Conservation (phyloP, 805 yeast genomes). For the Kodamaea jinghongensis region DNA sequence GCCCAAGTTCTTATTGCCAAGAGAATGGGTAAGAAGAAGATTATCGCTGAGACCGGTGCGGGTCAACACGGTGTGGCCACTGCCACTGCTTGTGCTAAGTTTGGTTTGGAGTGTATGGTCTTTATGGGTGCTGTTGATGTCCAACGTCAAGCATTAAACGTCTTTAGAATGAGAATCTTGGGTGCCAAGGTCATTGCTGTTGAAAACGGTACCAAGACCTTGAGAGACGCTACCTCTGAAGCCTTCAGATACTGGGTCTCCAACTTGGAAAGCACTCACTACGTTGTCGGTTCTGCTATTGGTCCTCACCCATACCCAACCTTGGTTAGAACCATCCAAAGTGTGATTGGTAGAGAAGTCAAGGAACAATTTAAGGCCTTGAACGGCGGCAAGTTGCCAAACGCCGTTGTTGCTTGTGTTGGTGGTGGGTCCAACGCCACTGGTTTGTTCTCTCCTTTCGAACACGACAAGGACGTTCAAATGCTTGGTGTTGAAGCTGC, state of each 20-base stretch:
- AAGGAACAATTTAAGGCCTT: slow-evolving; percentile 81
- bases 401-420: slow-evolving; percentile 95
- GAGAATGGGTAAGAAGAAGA: slow-evolving; percentile 70
- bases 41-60: slow-evolving; percentile 90
- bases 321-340: slow-evolving; percentile 95
- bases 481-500: slow-evolving; percentile 97
- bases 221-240: slow-evolving; percentile 97
- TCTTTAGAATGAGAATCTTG: slow-evolving; percentile 92
- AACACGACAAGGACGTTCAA: slow-evolving; percentile 71
- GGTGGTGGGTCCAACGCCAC: slow-evolving; percentile 99
- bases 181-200: slow-evolving; percentile 97
- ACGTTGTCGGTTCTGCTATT: slow-evolving; percentile 96
- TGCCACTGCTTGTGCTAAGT: slow-evolving; percentile 88
- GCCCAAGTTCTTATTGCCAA: slow-evolving; percentile 80
- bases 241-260: slow-evolving; percentile 97
- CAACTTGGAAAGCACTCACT: slow-evolving; percentile 80
- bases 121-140: slow-evolving; percentile 99
- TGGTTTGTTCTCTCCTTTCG: slow-evolving; percentile 95
- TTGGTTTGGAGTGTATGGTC: slow-evolving; percentile 90
- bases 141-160: slow-evolving; percentile 96
- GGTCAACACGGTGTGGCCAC: slow-evolving; percentile 95
- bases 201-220: slow-evolving; percentile 89
- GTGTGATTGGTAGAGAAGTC: slow-evolving; percentile 93
- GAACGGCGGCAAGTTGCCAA: slow-evolving; percentile 82
- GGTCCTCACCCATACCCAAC: slow-evolving; percentile 99